phyloP scores from a whole-genome alignment of 768 basidiomycete genomes.

The Daedaleopsis nitida region DNA sequence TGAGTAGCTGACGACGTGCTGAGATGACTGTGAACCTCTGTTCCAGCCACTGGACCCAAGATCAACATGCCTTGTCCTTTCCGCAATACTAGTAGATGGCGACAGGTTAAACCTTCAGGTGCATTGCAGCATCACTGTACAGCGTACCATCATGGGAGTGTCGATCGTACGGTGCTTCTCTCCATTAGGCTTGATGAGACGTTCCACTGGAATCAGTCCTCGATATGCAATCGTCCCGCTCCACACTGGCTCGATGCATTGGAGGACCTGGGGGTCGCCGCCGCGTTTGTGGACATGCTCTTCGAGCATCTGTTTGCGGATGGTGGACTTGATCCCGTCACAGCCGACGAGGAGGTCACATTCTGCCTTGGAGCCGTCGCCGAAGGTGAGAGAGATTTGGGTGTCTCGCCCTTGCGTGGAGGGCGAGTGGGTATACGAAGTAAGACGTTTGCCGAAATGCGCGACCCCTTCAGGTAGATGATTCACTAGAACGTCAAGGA shows the following conservation, averaged over 20 bases:
- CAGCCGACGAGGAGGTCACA: conserved; percentile 37
- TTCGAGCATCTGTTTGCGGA: conserved; percentile 35
- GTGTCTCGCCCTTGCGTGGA: neutral
- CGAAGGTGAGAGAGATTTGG: conserved; percentile 24
- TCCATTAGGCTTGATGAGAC: conserved; percentile 28
- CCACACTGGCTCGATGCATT: conserved; percentile 45
- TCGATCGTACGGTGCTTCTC: conserved; percentile 35
- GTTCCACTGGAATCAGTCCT: conserved; percentile 44
- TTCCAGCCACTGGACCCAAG: neutral
- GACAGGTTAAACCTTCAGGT: neutral
- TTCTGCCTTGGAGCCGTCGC: conserved; percentile 27
- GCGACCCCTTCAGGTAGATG: conserved; percentile 28
- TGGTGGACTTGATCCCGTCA: conserved; percentile 36
- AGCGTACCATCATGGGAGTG: conserved; percentile 47
- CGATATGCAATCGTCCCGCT: conserved; percentile 49
- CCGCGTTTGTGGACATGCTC: conserved; percentile 15
- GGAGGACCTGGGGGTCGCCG: conserved; percentile 30
- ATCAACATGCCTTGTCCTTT: conserved; percentile 41
- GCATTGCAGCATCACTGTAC: neutral
- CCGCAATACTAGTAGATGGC: conserved; percentile 47
- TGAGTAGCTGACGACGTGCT: conserved; percentile 53
- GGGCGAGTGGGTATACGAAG: conserved; percentile 17
- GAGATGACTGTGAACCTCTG: neutral
- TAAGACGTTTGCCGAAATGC: conserved; percentile 35
- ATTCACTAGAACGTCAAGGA: conserved; percentile 45